A percentile compares a stretch with the other conserved stretches of the same genome.
These are phyloP conservation scores for Orbilia quercus DNA, from an alignment of 2,329 filamentous ascomycete species.

Conservation along the genomic window DNA sequence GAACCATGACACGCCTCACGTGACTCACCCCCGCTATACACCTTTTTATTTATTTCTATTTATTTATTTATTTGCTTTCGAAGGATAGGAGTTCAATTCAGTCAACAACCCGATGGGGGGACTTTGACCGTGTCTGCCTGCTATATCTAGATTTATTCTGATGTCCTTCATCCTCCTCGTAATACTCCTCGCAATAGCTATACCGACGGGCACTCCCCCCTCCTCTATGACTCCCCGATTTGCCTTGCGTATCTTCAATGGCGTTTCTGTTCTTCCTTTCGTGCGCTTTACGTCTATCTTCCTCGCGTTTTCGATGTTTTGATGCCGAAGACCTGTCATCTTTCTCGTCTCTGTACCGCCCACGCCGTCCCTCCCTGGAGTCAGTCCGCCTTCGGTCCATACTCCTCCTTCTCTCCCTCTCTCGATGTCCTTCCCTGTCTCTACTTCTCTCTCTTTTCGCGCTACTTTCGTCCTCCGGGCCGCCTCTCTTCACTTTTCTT, in stretches of 20 bases:
- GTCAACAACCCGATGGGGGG: constrained; percentile 4
- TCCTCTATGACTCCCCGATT: constrained; percentile 5
- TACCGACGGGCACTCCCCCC: constrained; percentile 2
- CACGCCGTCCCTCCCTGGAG: constrained; percentile 10
- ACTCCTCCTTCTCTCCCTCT: constrained; percentile 13
- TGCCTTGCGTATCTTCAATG: constrained; percentile 1
- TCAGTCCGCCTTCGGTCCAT: background rate
- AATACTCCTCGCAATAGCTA: background rate
- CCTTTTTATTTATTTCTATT: too few species aligned
- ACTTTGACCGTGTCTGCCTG: constrained; percentile 30
- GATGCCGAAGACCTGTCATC: constrained; percentile 14
- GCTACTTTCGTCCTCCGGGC: constrained; percentile 31
- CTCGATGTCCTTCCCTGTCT: constrained; percentile 16
- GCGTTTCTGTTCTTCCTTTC: background rate
- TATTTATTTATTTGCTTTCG: too few species aligned
- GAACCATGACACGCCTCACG: constrained; percentile 28
- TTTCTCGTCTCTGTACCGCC: constrained; percentile 18
- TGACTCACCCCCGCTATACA: constrained; percentile 9
- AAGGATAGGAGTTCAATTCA: constrained; percentile 6
- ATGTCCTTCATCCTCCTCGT: constrained; percentile 9
- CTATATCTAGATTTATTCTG: constrained; percentile 23
- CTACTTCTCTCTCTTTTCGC: constrained; percentile 33
- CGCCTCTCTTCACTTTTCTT: constrained; percentile 47
- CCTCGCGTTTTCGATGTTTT: constrained; percentile 7
- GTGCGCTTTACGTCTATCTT: constrained; percentile 2